A percentile compares a stretch with the other conserved stretches of the same genome.
Conservation (phyloP, 2,329 filamentous ascomycete genomes). For the Akanthomyces uredinophilus region DNA sequence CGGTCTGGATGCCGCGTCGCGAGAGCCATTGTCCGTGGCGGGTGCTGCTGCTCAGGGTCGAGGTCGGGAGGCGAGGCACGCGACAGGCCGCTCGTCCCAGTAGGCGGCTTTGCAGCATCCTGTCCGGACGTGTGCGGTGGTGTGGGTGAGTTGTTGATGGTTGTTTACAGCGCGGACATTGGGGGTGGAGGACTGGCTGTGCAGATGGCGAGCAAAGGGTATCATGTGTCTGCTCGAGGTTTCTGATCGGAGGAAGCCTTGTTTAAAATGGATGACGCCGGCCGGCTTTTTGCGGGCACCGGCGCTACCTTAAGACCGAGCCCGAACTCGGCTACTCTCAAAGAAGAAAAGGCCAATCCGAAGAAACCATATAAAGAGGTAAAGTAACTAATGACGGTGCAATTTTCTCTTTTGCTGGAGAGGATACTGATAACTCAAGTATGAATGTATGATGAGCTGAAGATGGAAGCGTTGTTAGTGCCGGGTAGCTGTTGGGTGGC, state of each 20-base stretch:
- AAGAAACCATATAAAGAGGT: background rate
- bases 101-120: slow-evolving; percentile 11
- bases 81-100: slow-evolving; percentile 5
- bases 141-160: background rate
- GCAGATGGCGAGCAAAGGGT: background rate
- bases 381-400: background rate
- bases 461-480: background rate
- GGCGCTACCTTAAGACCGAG: slow-evolving; percentile 6
- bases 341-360: background rate
- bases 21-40: slow-evolving; percentile 8
- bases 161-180: slow-evolving; percentile 5
- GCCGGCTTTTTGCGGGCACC: slow-evolving; percentile 7
- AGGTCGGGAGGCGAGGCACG: slow-evolving; percentile 6
- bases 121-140: background rate
- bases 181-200: background rate
- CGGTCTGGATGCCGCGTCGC: slow-evolving; percentile 27
- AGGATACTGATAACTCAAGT: background rate
- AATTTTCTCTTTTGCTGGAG: background rate
- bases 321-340: background rate
- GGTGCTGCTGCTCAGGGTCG: background rate
- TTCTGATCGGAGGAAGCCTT: background rate
- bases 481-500: background rate
- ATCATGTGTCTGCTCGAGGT: background rate
- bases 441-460: background rate
- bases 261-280: background rate